Percentiles rank a stretch among this genome's conserved stretches.
phyloP scores from a whole-genome alignment of 2,329 filamentous ascomycete genomes.

The Claviceps capensis region DNA sequence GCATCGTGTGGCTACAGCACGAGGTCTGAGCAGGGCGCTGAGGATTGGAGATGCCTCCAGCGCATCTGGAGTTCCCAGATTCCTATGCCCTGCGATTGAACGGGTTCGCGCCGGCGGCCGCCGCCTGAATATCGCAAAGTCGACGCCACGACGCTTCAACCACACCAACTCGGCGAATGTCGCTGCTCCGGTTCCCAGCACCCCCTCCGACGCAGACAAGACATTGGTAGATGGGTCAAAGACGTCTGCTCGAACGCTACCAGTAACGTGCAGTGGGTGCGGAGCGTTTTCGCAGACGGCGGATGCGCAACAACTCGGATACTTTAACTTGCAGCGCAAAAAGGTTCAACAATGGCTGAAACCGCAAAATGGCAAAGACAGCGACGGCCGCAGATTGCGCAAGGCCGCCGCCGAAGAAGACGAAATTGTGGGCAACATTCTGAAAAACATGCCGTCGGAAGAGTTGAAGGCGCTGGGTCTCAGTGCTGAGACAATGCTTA shows the following conservation, averaged over 20 bases:
- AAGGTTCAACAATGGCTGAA: conserved; percentile 34
- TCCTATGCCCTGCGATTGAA: conserved; percentile 32
- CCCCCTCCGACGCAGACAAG: not conserved
- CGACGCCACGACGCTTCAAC: conserved; percentile 11
- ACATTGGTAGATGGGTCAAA: not conserved
- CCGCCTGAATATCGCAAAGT: conserved; percentile 1
- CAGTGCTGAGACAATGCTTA: conserved; percentile 25
- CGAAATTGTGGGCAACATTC: conserved; percentile 30
- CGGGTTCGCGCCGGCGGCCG: conserved; percentile 6
- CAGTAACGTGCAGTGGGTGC: conserved; percentile 48
- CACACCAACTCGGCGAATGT: conserved; percentile 11
- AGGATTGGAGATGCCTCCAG: conserved; percentile 25
- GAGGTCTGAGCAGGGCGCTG: conserved; percentile 29
- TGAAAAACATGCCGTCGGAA: conserved; percentile 27
- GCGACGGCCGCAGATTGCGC: conserved; percentile 7
- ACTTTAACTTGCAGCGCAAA: conserved; percentile 38
- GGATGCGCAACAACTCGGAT: conserved; percentile 38
- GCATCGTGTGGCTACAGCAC: conserved; percentile 29
- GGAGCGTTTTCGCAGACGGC: conserved; percentile 48
- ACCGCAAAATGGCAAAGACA: conserved; percentile 5
- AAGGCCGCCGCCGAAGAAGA: conserved; percentile 28
- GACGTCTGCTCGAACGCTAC: conserved; percentile 23
- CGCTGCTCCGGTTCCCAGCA: conserved; percentile 3
- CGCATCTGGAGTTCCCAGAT: conserved; percentile 28
- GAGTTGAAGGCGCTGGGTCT: conserved; percentile 33